Conservation (phyloP, 2,329 filamentous ascomycete species). For the Bipolaris oryzae region DNA sequence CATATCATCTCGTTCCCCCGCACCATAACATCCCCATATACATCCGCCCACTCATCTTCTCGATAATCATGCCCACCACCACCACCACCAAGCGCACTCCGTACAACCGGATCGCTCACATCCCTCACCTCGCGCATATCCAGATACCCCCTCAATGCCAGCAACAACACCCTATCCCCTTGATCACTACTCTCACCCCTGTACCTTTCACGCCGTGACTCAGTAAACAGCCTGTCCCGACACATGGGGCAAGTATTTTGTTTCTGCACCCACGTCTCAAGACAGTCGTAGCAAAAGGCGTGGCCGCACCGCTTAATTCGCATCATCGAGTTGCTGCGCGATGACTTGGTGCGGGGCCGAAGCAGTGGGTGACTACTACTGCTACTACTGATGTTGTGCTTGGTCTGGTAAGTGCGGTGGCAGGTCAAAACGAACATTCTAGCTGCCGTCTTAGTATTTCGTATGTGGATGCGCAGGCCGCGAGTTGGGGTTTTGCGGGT, state of each 20-base stretch:
- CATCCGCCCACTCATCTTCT: neutral
- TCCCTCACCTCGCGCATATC: neutral
- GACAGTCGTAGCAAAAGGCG: constrained; percentile 3
- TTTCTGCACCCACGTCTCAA: constrained; percentile 1
- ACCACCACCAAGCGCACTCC: neutral
- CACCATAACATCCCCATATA: neutral
- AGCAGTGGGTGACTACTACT: neutral
- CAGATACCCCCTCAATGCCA: neutral
- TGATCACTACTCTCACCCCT: neutral
- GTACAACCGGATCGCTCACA: neutral
- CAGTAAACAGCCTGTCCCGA: neutral
- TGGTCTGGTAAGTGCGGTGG: neutral
- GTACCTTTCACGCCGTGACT: neutral
- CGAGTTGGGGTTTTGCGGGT: neutral
- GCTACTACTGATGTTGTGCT: neutral
- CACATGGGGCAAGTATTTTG: constrained; percentile 7
- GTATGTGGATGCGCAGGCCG: neutral
- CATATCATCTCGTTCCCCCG: neutral
- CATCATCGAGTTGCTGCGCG: neutral
- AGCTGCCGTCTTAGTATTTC: neutral
- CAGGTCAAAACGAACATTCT: neutral
- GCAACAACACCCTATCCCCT: neutral
- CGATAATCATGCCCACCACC: neutral
- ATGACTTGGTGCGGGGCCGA: neutral
- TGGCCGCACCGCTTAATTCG: constrained; percentile 6